Evolutionary conservation across 441 rosid genomes (phyloP).

Genomic region (Viola pubescens): DNA sequence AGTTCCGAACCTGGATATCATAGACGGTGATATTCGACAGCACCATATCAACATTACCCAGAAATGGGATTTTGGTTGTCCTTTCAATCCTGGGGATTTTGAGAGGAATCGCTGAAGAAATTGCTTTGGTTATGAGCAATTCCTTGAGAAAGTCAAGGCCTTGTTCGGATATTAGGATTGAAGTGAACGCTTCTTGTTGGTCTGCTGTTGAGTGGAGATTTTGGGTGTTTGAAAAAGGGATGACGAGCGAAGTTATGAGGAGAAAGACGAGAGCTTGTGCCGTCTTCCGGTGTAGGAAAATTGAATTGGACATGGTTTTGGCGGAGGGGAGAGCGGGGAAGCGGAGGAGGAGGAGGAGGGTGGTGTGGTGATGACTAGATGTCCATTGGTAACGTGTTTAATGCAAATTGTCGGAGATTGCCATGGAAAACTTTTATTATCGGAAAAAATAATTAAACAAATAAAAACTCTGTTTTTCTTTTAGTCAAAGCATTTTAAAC

Average conservation of each 20-base stretch:
- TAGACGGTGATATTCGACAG: constrained; percentile 61
- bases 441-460: too few relatives aligned
- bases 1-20: constrained; percentile 49
- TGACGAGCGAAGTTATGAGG: constrained; percentile 21
- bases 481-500: too few relatives aligned
- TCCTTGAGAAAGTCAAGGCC: constrained; percentile 89
- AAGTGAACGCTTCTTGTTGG: constrained; percentile 52
- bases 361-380: not conserved
- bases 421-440: too few relatives aligned
- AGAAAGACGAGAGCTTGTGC: constrained; percentile 25
- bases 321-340: not conserved
- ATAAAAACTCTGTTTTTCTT: too few relatives aligned
- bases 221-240: constrained; percentile 20
- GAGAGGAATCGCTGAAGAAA: constrained; percentile 60
- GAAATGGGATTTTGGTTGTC: constrained; percentile 48
- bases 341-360: not conserved
- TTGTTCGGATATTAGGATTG: constrained; percentile 57
- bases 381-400: not conserved
- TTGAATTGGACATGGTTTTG: not conserved
- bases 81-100: constrained; percentile 53
- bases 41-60: constrained; percentile 58
- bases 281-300: constrained; percentile 7
- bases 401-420: not conserved
- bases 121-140: constrained; percentile 60
- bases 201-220: constrained; percentile 22